phyloP scores from a whole-genome alignment of 2,329 filamentous ascomycete species.

The Cordyceps fumosorosea region DNA sequence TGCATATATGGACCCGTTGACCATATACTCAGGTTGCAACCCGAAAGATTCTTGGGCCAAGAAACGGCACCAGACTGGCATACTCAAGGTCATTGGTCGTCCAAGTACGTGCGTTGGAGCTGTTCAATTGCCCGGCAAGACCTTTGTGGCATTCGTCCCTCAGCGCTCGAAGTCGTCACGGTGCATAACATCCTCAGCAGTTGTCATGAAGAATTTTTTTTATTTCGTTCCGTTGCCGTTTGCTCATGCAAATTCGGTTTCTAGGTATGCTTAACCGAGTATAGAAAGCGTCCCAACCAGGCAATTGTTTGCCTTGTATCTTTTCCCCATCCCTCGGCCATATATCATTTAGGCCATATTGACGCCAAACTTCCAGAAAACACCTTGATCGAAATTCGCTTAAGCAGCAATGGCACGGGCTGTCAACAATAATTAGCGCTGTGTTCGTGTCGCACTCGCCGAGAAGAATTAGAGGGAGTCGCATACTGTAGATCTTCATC shows the following conservation, averaged over 20 bases:
- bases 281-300: slow-evolving; percentile 34
- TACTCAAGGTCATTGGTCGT: too few relatives aligned
- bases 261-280: slow-evolving; percentile 32
- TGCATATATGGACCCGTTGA: too few relatives aligned
- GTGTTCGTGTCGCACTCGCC: not conserved
- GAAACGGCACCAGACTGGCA: too few relatives aligned
- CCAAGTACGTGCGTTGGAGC: too few relatives aligned
- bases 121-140: not conserved
- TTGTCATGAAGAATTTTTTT: slow-evolving; percentile 14
- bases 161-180: not conserved
- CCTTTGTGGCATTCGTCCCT: not conserved
- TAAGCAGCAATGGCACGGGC: slow-evolving; percentile 53
- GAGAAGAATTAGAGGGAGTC: slow-evolving; percentile 2
- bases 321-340: slow-evolving; percentile 28
- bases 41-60: too few relatives aligned
- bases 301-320: slow-evolving; percentile 29
- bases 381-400: slow-evolving; percentile 25
- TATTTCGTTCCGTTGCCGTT: slow-evolving; percentile 34
- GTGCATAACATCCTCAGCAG: not conserved
- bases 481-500: slow-evolving; percentile 93
- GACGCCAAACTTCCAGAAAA: slow-evolving; percentile 33
- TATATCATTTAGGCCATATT: slow-evolving; percentile 30
- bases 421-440: slow-evolving; percentile 29
- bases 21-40: too few relatives aligned
- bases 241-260: slow-evolving; percentile 32